Base-by-base conservation (phyloP, 2,329 filamentous ascomycete species). In the Colletotrichum viniferum region DNA sequence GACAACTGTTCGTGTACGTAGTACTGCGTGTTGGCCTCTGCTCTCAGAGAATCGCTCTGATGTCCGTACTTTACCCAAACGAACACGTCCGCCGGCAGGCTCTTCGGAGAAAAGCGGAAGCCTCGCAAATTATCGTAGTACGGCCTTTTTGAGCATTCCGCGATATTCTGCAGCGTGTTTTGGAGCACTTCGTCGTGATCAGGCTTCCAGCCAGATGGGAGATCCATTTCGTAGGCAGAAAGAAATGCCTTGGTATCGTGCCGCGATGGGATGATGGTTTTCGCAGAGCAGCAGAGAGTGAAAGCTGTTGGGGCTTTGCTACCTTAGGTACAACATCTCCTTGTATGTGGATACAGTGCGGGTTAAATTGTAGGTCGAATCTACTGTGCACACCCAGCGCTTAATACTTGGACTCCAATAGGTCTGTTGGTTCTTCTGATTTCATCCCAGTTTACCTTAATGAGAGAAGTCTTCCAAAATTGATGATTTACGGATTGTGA, bases 281-380 rank as follows among this genome's bases (percentile, higher is more conserved):
- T 52, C 43, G n/a, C 1, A 21, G 43, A 52, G 4, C 43, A 13
- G 43, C 10, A 13, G n/a, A 21, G n/a, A 21, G n/a, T 0, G n/a
- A 52, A 7, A 52, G 0, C 10, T 52, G 43, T 52, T 0, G 43
- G 43, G 43, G 43, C 0, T 21, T 48, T 48, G 43, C 36, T 0
- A n/a, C n/a, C n/a, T n/a, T n/a, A 48, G 43, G 18, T 48, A 48
- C 43, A 48, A 48, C 43, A 48, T 18, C 43, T 48, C 43, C 0
- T 48, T 48, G 18, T 0, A 21, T 21, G 18, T 21, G 18, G 10
- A 21, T 12, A 21, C n/a, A 21, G n/a, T 52, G 43, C 10, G 43
- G 10, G n/a, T 0, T 21, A 13, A 13, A 0, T n/a, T n/a, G n/a
- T n/a, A n/a, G n/a, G n/a, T n/a, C n/a, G 6, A 21, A 21, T 52